A percentile compares a stretch with the other conserved stretches of the same genome.
phyloP scores from a whole-genome alignment of 352 stramenopile genomes.

The Pelagophyceae sp. region DNA sequence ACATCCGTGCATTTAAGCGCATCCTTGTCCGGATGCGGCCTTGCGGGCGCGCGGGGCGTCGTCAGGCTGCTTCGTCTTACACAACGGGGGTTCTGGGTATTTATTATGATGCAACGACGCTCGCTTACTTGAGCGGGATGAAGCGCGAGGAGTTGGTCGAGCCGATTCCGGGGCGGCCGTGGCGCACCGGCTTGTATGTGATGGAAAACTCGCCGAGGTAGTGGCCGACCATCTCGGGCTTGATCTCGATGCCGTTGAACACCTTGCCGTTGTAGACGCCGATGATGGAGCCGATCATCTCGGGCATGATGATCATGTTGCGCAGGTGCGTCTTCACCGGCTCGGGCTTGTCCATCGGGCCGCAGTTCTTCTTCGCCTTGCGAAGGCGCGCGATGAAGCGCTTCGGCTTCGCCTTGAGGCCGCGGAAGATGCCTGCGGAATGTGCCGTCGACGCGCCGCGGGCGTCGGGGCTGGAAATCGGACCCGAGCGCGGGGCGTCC shows the following conservation, averaged over 20 bases:
- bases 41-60: no score
- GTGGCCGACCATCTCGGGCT: conserved; percentile 99
- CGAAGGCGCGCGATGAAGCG: conserved; percentile 97
- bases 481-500: no score
- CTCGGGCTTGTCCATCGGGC: conserved; percentile 90
- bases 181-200: conserved; percentile 94
- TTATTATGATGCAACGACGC: no score
- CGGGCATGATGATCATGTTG: conserved; percentile 99
- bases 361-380: conserved; percentile 96
- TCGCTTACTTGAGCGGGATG: conserved; percentile 95
- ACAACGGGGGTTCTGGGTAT: no score
- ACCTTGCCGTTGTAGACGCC: conserved; percentile 99
- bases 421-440: conserved; percentile 88
- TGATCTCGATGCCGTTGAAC: conserved; percentile 99
- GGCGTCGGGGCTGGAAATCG: no score
- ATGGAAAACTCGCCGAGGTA: conserved; percentile 99
- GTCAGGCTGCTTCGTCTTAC: no score
- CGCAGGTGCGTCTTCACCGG: conserved; percentile 99
- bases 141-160: conserved; percentile 93
- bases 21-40: no score
- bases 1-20: no score
- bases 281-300: conserved; percentile 99
- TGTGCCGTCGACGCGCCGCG: no score
- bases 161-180: conserved; percentile 96
- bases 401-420: conserved; percentile 98